phyloP scores from a whole-genome alignment of 164 flowering plant species.

The Kingdonia uniflora region DNA sequence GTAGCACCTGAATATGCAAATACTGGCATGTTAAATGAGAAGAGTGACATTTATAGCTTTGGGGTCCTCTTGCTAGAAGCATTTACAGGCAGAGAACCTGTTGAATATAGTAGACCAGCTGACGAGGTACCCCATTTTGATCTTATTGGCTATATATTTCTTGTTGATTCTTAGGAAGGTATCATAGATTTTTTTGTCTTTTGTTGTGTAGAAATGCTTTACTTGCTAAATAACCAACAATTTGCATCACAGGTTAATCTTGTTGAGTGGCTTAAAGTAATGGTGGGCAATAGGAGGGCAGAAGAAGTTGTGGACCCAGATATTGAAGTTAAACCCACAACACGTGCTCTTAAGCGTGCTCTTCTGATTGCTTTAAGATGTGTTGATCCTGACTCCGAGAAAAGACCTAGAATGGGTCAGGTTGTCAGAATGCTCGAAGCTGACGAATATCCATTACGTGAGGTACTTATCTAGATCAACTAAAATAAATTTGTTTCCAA shows the following conservation, averaged over 20 bases:
- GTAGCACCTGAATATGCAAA: constrained; percentile 86
- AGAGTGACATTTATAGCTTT: constrained; percentile 71
- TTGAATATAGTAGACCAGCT: constrained; percentile 56
- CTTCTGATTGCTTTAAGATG: constrained; percentile 62
- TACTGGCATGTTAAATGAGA: constrained; percentile 64
- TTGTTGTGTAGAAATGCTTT: not conserved
- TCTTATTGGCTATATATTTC: too few species aligned
- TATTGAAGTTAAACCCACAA: constrained; percentile 48
- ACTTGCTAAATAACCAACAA: too few species aligned
- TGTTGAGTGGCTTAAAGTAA: constrained; percentile 74
- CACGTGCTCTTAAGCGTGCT: constrained; percentile 51
- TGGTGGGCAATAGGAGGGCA: constrained; percentile 68
- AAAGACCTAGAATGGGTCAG: constrained; percentile 69
- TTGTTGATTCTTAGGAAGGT: too few species aligned
- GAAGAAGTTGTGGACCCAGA: constrained; percentile 62
- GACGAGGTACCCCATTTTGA: constrained; percentile 38
- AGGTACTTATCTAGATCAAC: constrained; percentile 24
- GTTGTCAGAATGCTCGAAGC: constrained; percentile 68
- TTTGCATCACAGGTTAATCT: constrained; percentile 45
- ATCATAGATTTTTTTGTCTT: not conserved
- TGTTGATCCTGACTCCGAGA: constrained; percentile 61
- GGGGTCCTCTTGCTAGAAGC: constrained; percentile 71
- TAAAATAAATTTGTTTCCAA: not conserved
- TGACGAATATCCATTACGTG: constrained; percentile 52
- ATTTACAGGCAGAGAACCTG: constrained; percentile 69